Conservation (phyloP, 495 filamentous ascomycete genomes). For the Peziza echinospora region DNA sequence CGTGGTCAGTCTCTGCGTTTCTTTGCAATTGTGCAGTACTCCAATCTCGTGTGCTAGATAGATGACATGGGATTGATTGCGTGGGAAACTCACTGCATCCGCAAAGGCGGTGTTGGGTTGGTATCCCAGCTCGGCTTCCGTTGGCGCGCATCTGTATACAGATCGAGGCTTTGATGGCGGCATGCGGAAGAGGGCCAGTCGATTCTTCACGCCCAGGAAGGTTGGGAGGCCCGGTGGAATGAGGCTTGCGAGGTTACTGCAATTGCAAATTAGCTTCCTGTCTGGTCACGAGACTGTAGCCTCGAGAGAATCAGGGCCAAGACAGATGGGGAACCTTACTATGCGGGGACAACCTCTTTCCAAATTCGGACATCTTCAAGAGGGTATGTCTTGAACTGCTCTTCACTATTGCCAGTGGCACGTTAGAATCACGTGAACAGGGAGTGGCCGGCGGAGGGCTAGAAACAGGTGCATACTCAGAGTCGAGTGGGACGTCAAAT, state of each 20-base stretch:
- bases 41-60: too few relatives aligned
- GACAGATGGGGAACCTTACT: conserved; percentile 15
- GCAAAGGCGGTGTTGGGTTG: conserved; percentile 61
- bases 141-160: conserved; percentile 56
- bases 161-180: conserved; percentile 37
- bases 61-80: neutral
- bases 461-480: neutral
- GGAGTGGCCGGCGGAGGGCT: neutral
- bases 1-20: too few relatives aligned
- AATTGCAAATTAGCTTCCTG: neutral
- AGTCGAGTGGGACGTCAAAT: conserved; percentile 4
- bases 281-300: too few relatives aligned
- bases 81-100: conserved; percentile 39
- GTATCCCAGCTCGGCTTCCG: conserved; percentile 44
- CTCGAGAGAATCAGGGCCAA: too few relatives aligned
- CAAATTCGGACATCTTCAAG: conserved; percentile 51
- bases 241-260: conserved; percentile 28
- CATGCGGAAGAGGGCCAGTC: conserved; percentile 51
- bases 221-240: conserved; percentile 30
- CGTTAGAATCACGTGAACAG: too few relatives aligned
- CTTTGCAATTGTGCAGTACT: too few relatives aligned
- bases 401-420: neutral
- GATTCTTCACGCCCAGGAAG: conserved; percentile 40
- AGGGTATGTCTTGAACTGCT: conserved; percentile 29
- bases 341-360: conserved; percentile 45